Conservation (phyloP, 768 basidiomycete genomes). For the Strobilomyces echinocephalus region DNA sequence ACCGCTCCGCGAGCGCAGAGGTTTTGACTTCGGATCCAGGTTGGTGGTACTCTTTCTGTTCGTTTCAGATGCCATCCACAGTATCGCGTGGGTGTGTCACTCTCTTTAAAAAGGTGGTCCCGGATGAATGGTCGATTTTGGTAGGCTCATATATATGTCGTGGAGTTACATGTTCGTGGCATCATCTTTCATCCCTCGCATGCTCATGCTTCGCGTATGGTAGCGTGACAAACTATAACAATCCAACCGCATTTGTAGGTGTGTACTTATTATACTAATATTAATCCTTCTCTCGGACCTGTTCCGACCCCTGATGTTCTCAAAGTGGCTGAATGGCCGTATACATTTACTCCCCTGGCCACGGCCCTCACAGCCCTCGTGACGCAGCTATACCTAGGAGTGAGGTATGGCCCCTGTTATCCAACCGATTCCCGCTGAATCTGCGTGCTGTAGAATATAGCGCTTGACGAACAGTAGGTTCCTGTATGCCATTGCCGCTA, state of each 20-base stretch:
- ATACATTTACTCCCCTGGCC: conserved; percentile 47
- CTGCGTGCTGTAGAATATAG: neutral
- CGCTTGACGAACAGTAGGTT: neutral
- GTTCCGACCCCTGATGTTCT: neutral
- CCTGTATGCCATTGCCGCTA: neutral
- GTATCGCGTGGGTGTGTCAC: neutral
- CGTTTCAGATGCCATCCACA: no score
- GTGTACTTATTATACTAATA: no score
- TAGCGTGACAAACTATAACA: no score
- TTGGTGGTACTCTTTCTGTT: no score
- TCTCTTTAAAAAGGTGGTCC: neutral
- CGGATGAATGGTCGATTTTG: neutral
- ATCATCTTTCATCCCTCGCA: no score
- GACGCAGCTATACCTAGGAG: conserved; percentile 45
- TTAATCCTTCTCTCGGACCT: no score
- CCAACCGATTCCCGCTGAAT: no score
- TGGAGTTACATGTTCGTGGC: neutral
- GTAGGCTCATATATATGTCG: neutral
- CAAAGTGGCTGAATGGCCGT: conserved; percentile 43
- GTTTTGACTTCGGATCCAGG: no score
- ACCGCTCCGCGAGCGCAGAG: no score
- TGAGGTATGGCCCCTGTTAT: conserved; percentile 29
- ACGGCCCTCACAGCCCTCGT: conserved; percentile 44
- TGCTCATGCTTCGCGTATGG: no score
- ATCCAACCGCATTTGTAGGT: no score